Evolutionary conservation across 768 basidiomycete species (phyloP).

Genomic region (Butyriboletus loyo): DNA sequence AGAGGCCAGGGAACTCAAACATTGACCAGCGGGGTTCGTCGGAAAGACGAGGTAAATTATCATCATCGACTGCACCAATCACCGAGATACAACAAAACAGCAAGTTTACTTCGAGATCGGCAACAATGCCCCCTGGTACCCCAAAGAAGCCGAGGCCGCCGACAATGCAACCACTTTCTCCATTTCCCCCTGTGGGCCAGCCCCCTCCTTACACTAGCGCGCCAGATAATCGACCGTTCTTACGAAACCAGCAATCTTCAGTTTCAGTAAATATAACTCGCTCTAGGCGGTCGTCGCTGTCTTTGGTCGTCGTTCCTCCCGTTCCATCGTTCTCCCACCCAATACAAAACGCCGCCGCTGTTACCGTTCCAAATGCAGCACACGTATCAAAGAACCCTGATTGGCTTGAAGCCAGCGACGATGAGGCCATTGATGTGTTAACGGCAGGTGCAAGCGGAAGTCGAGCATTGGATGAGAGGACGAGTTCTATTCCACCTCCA

Average conservation of each 20-base stretch:
- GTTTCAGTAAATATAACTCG: slow-evolving; percentile 43
- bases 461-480: slow-evolving; percentile 79
- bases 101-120: slow-evolving; percentile 21
- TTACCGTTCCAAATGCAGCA: slow-evolving; percentile 35
- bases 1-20: slow-evolving; percentile 43
- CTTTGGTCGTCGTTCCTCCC: slow-evolving; percentile 51
- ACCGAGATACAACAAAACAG: slow-evolving; percentile 22
- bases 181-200: slow-evolving; percentile 40
- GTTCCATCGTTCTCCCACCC: slow-evolving; percentile 35
- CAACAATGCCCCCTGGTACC: slow-evolving; percentile 15
- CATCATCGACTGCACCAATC: slow-evolving; percentile 48
- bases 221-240: slow-evolving; percentile 30
- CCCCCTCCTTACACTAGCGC: slow-evolving; percentile 65
- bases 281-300: slow-evolving; percentile 53
- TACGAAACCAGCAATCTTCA: slow-evolving; percentile 41
- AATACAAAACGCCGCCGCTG: slow-evolving; percentile 33
- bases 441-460: slow-evolving; percentile 81
- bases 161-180: slow-evolving; percentile 21
- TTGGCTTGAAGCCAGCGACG: slow-evolving; percentile 80
- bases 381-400: slow-evolving; percentile 52
- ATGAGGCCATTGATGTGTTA: slow-evolving; percentile 81
- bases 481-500: slow-evolving; percentile 47
- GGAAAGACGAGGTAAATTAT: slow-evolving; percentile 48
- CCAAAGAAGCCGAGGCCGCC: slow-evolving; percentile 29
- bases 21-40: slow-evolving; percentile 38